A percentile compares a stretch with the other conserved stretches of the same genome.
Evolutionary conservation across 2,329 filamentous ascomycete genomes (phyloP).

Genomic region (Verticillium longisporum): DNA sequence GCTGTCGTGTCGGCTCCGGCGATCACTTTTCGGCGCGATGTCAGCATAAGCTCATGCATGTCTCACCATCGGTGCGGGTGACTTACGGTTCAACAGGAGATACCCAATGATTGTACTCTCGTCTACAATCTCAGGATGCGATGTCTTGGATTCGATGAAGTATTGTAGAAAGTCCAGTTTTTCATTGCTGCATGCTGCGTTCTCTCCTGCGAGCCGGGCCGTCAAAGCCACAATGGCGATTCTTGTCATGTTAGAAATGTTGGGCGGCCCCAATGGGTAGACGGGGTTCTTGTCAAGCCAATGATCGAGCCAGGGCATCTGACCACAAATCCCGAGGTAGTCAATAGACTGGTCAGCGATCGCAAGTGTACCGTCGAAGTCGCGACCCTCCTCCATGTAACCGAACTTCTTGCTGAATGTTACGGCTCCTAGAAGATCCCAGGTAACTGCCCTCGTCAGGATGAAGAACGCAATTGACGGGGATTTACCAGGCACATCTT

Average conservation of each 20-base stretch:
- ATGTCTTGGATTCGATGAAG: conserved; percentile 25
- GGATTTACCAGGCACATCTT: neutral
- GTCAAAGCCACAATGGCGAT: conserved; percentile 13
- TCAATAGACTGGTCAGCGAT: conserved; percentile 21
- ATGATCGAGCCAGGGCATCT: conserved; percentile 19
- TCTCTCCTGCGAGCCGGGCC: conserved; percentile 6
- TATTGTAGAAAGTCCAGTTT: conserved; percentile 22
- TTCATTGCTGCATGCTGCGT: conserved; percentile 2
- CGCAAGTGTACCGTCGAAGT: conserved; percentile 28
- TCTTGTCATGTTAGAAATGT: conserved; percentile 13
- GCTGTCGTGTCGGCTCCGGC: conserved; percentile 30
- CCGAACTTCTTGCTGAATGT: conserved; percentile 32
- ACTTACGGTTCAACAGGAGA: conserved; percentile 17
- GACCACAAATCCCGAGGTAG: conserved; percentile 21
- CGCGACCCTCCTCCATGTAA: conserved; percentile 28
- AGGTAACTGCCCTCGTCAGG: conserved; percentile 16
- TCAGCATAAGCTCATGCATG: neutral
- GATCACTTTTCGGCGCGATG: conserved; percentile 14
- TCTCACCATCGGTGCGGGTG: conserved; percentile 4
- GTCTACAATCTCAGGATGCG: conserved; percentile 26
- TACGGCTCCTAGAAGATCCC: conserved; percentile 33
- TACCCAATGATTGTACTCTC: conserved; percentile 22
- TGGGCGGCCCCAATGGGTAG: conserved; percentile 15
- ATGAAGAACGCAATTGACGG: neutral
- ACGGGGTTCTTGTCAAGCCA: conserved; percentile 22